Conservation (phyloP, 2,329 filamentous ascomycete genomes). For the Diaporthe sp. region DNA sequence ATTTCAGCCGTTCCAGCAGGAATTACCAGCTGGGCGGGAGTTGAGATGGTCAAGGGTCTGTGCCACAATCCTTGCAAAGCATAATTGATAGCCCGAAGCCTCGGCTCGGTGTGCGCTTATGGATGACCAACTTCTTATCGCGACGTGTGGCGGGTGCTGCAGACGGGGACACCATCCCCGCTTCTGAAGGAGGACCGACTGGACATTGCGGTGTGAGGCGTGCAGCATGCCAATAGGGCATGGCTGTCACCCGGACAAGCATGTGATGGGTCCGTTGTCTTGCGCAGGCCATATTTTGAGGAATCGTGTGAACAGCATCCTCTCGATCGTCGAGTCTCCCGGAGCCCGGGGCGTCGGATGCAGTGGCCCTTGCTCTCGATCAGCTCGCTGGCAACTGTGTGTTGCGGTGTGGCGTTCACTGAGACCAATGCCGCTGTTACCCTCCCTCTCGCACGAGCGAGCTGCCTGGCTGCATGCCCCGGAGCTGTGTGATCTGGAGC, state of each 20-base stretch:
- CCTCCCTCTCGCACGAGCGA: conserved; percentile 15
- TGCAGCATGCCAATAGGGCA: conserved; percentile 17
- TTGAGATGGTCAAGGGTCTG: conserved; percentile 24
- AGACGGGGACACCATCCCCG: conserved; percentile 21
- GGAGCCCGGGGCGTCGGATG: conserved; percentile 14
- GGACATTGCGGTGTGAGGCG: conserved; percentile 28
- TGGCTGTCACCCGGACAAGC: conserved; percentile 13
- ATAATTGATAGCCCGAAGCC: conserved; percentile 19
- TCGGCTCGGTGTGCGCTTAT: conserved; percentile 24
- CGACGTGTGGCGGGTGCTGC: conserved; percentile 9
- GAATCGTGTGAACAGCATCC: neutral
- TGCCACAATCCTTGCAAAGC: conserved; percentile 28
- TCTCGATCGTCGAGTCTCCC: conserved; percentile 8
- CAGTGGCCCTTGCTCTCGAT: neutral
- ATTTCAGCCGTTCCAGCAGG: conserved; percentile 22
- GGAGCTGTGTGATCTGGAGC: conserved; percentile 32
- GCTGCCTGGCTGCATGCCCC: conserved; percentile 24
- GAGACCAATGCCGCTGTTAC: conserved; percentile 29
- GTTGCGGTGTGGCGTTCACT: conserved; percentile 34
- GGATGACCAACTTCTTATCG: conserved; percentile 26
- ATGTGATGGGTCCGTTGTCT: conserved; percentile 7
- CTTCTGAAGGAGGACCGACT: conserved; percentile 20
- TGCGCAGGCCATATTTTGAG: conserved; percentile 9
- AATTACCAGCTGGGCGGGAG: conserved; percentile 29
- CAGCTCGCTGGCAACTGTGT: conserved; percentile 17